phyloP scores from a whole-genome alignment of 176 grass and related monocot species.

The Ensete glaucum region DNA sequence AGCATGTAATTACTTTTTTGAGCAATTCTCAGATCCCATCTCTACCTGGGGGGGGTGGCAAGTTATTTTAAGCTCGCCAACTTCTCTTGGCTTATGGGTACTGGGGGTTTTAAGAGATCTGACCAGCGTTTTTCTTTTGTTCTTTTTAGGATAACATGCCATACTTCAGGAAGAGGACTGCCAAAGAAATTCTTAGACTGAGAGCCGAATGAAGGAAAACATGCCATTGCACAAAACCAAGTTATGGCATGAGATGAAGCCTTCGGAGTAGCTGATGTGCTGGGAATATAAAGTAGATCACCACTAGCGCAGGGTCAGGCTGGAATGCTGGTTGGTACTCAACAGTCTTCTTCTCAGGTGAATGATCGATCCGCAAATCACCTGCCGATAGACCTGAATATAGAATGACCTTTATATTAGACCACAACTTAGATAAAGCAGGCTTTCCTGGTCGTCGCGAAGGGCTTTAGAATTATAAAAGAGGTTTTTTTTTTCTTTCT shows the following conservation, averaged over 20 bases:
- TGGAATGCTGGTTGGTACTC: neutral
- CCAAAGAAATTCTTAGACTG: constrained; percentile 66
- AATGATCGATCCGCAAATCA: neutral
- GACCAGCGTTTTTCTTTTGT: neutral
- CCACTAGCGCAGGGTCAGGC: too few species aligned
- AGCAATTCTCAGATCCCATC: neutral
- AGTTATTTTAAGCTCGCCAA: neutral
- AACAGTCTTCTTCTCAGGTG: neutral
- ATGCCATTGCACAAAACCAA: neutral
- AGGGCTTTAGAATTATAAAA: neutral
- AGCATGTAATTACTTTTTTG: neutral
- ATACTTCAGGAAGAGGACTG: constrained; percentile 73
- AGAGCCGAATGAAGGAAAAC: constrained; percentile 50
- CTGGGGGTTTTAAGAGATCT: neutral
- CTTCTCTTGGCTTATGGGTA: neutral
- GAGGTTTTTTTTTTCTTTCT: neutral
- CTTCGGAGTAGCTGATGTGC: neutral
- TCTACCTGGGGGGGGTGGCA: neutral
- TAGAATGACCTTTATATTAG: too few species aligned
- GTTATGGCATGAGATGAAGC: neutral
- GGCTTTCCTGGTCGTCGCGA: too few species aligned
- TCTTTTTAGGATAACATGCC: constrained; percentile 60
- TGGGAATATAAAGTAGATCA: neutral
- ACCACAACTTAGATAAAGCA: too few species aligned
- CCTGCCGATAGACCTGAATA: too few species aligned